These are phyloP conservation scores for Penicillium sp. DNA, from an alignment of 2,329 filamentous ascomycete genomes.

Conservation along the genomic window DNA sequence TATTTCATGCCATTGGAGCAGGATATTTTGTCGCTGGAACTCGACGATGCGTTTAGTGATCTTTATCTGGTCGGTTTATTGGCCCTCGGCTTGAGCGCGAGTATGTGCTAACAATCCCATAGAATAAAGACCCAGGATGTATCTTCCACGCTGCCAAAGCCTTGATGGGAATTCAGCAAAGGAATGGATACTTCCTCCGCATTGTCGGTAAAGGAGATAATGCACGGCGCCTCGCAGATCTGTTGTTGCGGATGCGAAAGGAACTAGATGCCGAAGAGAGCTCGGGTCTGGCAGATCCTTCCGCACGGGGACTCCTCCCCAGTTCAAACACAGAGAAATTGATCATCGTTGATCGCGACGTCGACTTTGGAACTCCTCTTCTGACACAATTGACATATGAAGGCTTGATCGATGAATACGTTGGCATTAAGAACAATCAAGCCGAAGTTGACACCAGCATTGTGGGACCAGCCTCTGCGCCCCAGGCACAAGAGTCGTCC, in stretches of 20 bases:
- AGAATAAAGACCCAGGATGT: conserved; percentile 83
- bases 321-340: conserved; percentile 84
- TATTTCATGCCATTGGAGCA: conserved; percentile 88
- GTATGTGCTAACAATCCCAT: neutral
- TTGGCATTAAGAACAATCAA: conserved; percentile 86
- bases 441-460: conserved; percentile 88
- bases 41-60: conserved; percentile 80
- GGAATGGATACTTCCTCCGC: conserved; percentile 86
- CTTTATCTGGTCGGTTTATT: conserved; percentile 63
- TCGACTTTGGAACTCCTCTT: conserved; percentile 85
- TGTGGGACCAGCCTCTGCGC: conserved; percentile 60
- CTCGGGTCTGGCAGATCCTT: conserved; percentile 51
- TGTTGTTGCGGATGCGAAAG: conserved; percentile 84
- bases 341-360: conserved; percentile 90
- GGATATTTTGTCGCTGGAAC: conserved; percentile 83
- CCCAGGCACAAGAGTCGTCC: conserved; percentile 52
- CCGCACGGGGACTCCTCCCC: conserved; percentile 64
- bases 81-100: neutral
- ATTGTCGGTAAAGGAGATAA: conserved; percentile 96
- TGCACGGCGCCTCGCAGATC: conserved; percentile 78
- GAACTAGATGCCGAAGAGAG: conserved; percentile 78
- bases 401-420: conserved; percentile 88
- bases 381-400: conserved; percentile 96
- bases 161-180: conserved; percentile 87
- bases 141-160: conserved; percentile 83